phyloP scores from a whole-genome alignment of 257 asterid species.

The Phtheirospermum japonicum region DNA sequence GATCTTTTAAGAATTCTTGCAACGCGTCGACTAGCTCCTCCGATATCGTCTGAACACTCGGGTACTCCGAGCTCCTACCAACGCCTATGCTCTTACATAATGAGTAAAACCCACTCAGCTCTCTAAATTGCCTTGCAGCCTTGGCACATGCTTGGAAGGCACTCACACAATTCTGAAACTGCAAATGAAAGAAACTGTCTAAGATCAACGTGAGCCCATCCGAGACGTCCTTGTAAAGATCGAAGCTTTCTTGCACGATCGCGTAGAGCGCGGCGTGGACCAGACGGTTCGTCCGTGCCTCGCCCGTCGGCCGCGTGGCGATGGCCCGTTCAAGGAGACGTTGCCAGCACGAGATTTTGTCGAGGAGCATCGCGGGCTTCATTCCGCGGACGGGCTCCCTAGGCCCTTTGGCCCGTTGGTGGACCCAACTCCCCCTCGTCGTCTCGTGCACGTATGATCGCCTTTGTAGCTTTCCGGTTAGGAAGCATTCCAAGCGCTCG shows the following conservation, averaged over 20 bases:
- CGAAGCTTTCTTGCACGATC: conserved; percentile 71
- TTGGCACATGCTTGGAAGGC: conserved; percentile 64
- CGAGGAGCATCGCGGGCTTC: conserved; percentile 74
- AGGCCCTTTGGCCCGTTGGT: conserved; percentile 16
- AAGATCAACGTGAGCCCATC: conserved; percentile 65
- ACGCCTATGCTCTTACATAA: conserved; percentile 61
- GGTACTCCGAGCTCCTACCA: conserved; percentile 70
- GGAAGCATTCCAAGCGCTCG: conserved; percentile 74
- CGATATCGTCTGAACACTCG: conserved; percentile 52
- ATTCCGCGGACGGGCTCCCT: conserved; percentile 54
- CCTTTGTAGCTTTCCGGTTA: conserved; percentile 78
- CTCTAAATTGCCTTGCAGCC: conserved; percentile 61
- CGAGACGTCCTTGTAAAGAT: conserved; percentile 66
- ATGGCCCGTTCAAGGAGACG: conserved; percentile 67
- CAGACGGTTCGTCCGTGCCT: conserved; percentile 47
- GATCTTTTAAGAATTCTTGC: conserved; percentile 67
- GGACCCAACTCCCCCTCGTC: conserved; percentile 40
- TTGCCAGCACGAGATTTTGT: conserved; percentile 67
- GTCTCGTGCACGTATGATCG: conserved; percentile 29
- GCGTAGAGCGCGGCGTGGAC: conserved; percentile 54
- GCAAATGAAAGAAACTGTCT: conserved; percentile 66
- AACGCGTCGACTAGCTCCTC: conserved; percentile 66
- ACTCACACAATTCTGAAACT: conserved; percentile 55
- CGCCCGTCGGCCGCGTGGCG: conserved; percentile 71
- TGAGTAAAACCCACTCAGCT: conserved; percentile 53